These are phyloP conservation scores for Cupressus sempervirens DNA, from an alignment of 75 land plant species.

Conservation along the genomic window DNA sequence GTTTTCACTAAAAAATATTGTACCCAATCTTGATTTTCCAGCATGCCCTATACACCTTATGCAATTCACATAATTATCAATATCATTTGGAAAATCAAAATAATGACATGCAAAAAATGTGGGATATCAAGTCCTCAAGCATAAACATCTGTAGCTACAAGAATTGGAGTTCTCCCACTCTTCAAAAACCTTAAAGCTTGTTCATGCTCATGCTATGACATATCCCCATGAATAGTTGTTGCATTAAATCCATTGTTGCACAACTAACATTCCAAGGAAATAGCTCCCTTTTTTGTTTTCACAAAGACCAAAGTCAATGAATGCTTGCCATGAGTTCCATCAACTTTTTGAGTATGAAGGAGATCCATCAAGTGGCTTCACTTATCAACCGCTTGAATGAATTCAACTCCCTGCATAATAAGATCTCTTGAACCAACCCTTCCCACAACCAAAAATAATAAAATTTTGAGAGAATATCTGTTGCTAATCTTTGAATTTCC, in stretches of 20 bases:
- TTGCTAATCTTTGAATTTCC: slow-evolving; percentile 72
- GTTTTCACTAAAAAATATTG: slow-evolving; percentile 51
- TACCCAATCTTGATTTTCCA: slow-evolving; percentile 49
- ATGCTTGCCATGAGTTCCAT: slow-evolving; percentile 42
- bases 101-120: slow-evolving; percentile 50
- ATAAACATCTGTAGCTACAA: slow-evolving; percentile 61
- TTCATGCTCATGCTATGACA: slow-evolving; percentile 63
- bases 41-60: slow-evolving; percentile 57
- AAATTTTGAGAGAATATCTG: slow-evolving; percentile 65
- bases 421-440: slow-evolving; percentile 79
- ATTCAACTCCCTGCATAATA: slow-evolving; percentile 62
- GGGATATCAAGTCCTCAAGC: slow-evolving; percentile 56
- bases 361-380: slow-evolving; percentile 65
- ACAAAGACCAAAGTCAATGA: slow-evolving; percentile 51
- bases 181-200: slow-evolving; percentile 79
- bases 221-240: slow-evolving; percentile 60
- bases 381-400: slow-evolving; percentile 57
- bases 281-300: slow-evolving; percentile 55
- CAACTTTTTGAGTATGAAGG: slow-evolving; percentile 47
- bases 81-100: slow-evolving; percentile 52
- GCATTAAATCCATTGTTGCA: slow-evolving; percentile 47
- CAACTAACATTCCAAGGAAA: slow-evolving; percentile 56
- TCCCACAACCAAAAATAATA: slow-evolving; percentile 73
- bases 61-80: slow-evolving; percentile 58
- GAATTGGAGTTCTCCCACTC: slow-evolving; percentile 42